phyloP scores from a whole-genome alignment of 192 early-diverging fungal species.

The Haplosporangium gracile region DNA sequence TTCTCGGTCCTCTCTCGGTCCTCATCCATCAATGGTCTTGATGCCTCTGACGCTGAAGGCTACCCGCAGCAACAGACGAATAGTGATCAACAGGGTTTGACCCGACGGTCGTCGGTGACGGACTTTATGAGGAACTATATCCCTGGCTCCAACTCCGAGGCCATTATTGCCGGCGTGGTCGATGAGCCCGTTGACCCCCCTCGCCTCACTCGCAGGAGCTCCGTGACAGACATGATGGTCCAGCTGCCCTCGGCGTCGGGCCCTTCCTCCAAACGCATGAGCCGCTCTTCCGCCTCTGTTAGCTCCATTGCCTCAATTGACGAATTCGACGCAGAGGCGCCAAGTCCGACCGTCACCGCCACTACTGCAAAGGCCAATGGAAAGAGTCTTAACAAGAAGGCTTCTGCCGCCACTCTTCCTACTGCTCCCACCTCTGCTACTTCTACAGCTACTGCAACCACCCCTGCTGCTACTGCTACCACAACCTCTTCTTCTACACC shows the following conservation, averaged over 20 bases:
- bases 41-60: not conserved
- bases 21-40: constrained; percentile 18
- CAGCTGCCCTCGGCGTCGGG: not conserved
- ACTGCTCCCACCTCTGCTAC: too few species aligned
- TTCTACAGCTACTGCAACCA: not conserved
- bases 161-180: constrained; percentile 22
- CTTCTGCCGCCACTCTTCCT: not conserved
- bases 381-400: constrained; percentile 11
- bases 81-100: not conserved
- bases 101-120: constrained; percentile 20
- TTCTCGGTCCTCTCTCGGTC: constrained; percentile 26
- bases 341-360: too few species aligned
- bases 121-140: constrained; percentile 32
- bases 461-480: constrained; percentile 5
- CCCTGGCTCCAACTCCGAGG: constrained; percentile 11
- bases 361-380: not conserved
- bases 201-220: constrained; percentile 31
- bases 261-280: constrained; percentile 6
- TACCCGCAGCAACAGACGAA: not conserved
- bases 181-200: constrained; percentile 33
- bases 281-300: not conserved
- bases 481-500: not conserved
- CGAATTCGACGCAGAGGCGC: constrained; percentile 1
- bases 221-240: constrained; percentile 54
- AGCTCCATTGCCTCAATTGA: constrained; percentile 22